These are phyloP conservation scores for Yarrowia keelungensis DNA, from an alignment of 805 yeast species.

Conservation along the genomic window DNA sequence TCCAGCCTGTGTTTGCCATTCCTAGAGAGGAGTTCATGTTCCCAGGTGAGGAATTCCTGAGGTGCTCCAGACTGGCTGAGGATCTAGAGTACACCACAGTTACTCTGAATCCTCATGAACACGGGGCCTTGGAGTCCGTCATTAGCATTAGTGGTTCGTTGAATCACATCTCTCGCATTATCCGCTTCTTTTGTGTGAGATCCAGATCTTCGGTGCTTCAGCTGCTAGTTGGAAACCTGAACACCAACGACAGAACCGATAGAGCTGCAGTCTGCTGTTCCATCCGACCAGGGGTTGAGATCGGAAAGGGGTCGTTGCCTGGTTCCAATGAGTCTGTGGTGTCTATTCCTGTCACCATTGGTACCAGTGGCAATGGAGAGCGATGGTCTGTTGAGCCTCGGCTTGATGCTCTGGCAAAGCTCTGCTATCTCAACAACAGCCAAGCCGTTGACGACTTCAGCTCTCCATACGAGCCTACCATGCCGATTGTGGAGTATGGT, in stretches of 20 bases:
- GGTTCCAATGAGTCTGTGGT: constrained; percentile 20
- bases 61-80: not conserved
- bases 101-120: not conserved
- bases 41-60: constrained; percentile 18
- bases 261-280: constrained; percentile 3
- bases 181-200: constrained; percentile 19
- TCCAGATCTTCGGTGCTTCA: constrained; percentile 11
- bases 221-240: not conserved
- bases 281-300: constrained; percentile 1
- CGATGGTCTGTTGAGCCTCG: constrained; percentile 16
- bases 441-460: not conserved
- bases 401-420: constrained; percentile 24
- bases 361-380: not conserved
- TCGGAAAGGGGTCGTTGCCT: not conserved
- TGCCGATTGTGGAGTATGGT: constrained; percentile 20
- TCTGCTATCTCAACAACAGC: constrained; percentile 19
- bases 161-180: constrained; percentile 11
- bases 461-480: constrained; percentile 3
- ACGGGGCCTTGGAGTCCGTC: constrained; percentile 13
- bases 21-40: constrained; percentile 32
- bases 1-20: constrained; percentile 25
- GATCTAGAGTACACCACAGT: constrained; percentile 2
- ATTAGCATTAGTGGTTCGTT: constrained; percentile 7
- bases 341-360: constrained; percentile 12
- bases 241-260: not conserved